Evolutionary conservation across 2,329 filamentous ascomycete species (phyloP).

Genomic region (Sporothrix humicola): DNA sequence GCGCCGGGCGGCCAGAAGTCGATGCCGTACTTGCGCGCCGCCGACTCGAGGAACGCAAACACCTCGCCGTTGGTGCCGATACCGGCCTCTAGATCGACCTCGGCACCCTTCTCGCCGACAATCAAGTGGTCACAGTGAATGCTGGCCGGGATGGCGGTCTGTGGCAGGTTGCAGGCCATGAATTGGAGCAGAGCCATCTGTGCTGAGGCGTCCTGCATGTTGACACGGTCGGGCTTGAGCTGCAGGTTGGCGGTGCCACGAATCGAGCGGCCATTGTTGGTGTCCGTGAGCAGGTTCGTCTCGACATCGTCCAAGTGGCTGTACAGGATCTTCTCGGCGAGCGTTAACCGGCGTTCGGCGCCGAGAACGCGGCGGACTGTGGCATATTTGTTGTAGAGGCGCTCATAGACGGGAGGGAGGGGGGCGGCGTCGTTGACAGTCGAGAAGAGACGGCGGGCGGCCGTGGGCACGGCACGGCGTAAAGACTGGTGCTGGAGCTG

Average conservation of each 20-base stretch:
- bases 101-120: constrained; percentile 88
- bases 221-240: constrained; percentile 95
- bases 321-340: constrained; percentile 98
- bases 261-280: constrained; percentile 81
- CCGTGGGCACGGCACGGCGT: constrained; percentile 42
- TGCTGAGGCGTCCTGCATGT: constrained; percentile 98
- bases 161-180: constrained; percentile 91
- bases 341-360: constrained; percentile 67
- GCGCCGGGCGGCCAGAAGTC: constrained; percentile 95
- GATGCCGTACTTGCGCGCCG: constrained; percentile 87
- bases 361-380: constrained; percentile 78
- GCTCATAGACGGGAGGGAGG: constrained; percentile 76
- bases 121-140: constrained; percentile 99
- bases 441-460: constrained; percentile 47
- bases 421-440: constrained; percentile 46
- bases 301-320: constrained; percentile 89
- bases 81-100: constrained; percentile 80
- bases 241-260: constrained; percentile 91
- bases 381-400: constrained; percentile 76
- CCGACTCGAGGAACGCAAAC: constrained; percentile 95
- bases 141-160: constrained; percentile 91
- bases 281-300: constrained; percentile 82
- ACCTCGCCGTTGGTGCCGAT: constrained; percentile 95
- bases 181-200: constrained; percentile 99
- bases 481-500: constrained; percentile 46